Percentiles rank a stretch among this genome's conserved stretches.
These are phyloP conservation scores for Hippophae gyantsensis DNA, from an alignment of 306 rosid species.

Conservation along the genomic window DNA sequence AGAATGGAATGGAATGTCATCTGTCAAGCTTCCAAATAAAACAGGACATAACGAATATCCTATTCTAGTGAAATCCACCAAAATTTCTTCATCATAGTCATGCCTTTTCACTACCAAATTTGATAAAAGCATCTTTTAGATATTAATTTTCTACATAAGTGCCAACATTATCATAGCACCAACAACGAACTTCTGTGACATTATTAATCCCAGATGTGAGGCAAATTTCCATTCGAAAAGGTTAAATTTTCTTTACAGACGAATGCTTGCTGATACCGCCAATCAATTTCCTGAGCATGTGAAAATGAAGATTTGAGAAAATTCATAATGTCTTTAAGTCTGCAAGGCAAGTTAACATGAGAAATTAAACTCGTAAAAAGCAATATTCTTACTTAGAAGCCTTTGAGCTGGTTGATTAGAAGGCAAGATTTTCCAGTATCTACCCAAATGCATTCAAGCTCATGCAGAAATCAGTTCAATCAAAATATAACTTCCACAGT, in stretches of 20 bases:
- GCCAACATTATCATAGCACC: neutral
- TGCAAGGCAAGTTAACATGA: neutral
- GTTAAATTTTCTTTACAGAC: neutral
- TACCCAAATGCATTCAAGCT: constrained; percentile 16
- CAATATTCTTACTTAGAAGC: constrained; percentile 8
- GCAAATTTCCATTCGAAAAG: neutral
- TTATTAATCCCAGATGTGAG: neutral
- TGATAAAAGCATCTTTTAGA: constrained; percentile 13
- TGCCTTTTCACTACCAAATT: neutral
- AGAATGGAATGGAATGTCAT: neutral
- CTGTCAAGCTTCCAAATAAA: too few species aligned
- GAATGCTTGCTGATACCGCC: constrained; percentile 11
- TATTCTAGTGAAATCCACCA: neutral
- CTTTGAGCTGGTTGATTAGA: constrained; percentile 20
- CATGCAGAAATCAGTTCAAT: constrained; percentile 22
- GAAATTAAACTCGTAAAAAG: neutral
- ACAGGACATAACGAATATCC: too few species aligned
- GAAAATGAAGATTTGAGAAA: constrained; percentile 3
- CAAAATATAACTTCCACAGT: constrained; percentile 11
- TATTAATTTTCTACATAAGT: constrained; percentile 14
- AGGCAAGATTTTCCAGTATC: constrained; percentile 24
- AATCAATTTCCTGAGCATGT: constrained; percentile 19
- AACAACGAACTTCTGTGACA: neutral
- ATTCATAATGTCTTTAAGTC: too few species aligned
- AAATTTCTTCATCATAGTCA: neutral